Evolutionary conservation across 371 early-diverging fungal genomes (phyloP).

Genomic region (Mortierella polycephala): DNA sequence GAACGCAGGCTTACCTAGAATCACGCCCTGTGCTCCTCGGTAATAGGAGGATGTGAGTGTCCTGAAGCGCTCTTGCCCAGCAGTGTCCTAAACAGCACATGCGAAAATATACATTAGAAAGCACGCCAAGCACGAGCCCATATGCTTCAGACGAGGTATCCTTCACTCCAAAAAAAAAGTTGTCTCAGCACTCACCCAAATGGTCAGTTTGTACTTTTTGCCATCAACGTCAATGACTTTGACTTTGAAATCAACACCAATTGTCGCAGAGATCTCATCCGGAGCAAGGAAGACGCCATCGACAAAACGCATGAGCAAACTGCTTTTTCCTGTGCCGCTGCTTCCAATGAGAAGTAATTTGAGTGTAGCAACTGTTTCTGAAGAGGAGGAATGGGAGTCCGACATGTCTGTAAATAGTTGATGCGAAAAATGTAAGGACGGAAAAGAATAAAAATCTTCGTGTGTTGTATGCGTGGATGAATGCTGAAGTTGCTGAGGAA

Average conservation of each 20-base stretch:
- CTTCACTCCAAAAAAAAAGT: background rate
- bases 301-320: constrained; percentile 95
- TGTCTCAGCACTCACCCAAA: constrained; percentile 82
- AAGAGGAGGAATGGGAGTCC: constrained; percentile 30
- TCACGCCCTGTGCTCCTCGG: constrained; percentile 98
- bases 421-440: background rate
- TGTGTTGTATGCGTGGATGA: too few relatives aligned
- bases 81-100: constrained; percentile 91
- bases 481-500: too few relatives aligned
- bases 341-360: constrained; percentile 99
- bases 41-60: constrained; percentile 99
- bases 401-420: constrained; percentile 12
- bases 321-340: constrained; percentile 99
- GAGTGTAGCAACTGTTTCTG: constrained; percentile 76
- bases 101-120: background rate
- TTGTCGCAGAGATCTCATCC: constrained; percentile 95
- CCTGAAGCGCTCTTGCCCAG: constrained; percentile 99
- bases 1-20: constrained; percentile 74
- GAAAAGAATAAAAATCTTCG: too few relatives aligned
- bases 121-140: too few relatives aligned
- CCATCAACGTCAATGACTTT: constrained; percentile 93
- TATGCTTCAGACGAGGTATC: too few relatives aligned
- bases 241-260: constrained; percentile 99
- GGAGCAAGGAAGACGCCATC: constrained; percentile 96
- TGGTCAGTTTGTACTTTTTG: constrained; percentile 96